A percentile compares a stretch with the other conserved stretches of the same genome.
These are phyloP conservation scores for Pouteria glomerata DNA, from an alignment of 148 eudicot genomes.

Conservation along the genomic window DNA sequence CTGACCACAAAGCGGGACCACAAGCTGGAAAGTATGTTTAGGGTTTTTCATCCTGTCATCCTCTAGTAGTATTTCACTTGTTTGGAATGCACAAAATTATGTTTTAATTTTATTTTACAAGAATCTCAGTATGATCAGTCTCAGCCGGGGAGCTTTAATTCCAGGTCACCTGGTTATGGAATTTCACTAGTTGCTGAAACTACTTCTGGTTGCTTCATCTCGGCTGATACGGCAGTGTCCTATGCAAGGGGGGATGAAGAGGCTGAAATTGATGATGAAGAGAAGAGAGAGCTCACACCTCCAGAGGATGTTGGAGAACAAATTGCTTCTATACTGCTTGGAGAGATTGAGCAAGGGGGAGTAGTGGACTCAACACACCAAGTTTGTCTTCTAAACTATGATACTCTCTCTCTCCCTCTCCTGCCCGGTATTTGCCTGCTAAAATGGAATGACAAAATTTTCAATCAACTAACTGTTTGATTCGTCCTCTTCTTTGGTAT, in stretches of 20 bases:
- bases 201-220: slow-evolving; percentile 73
- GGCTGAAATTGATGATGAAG: slow-evolving; percentile 44
- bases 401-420: too few species aligned
- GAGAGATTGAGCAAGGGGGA: slow-evolving; percentile 88
- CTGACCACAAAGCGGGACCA: slow-evolving; percentile 73
- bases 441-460: too few species aligned
- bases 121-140: background rate
- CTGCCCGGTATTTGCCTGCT: too few species aligned
- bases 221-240: slow-evolving; percentile 73
- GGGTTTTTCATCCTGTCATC: background rate
- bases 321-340: slow-evolving; percentile 61
- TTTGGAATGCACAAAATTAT: slow-evolving; percentile 1
- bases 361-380: slow-evolving; percentile 95
- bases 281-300: slow-evolving; percentile 41
- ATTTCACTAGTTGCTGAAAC: slow-evolving; percentile 82
- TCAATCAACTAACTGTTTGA: too few species aligned
- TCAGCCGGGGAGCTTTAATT: slow-evolving; percentile 8
- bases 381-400: slow-evolving; percentile 34
- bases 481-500: too few species aligned
- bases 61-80: background rate
- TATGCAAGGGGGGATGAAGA: slow-evolving; percentile 44
- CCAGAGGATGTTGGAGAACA: slow-evolving; percentile 71
- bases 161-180: slow-evolving; percentile 96
- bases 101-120: background rate
- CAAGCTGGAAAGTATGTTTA: slow-evolving; percentile 89